Percentiles rank a stretch among this genome's conserved stretches.
These are phyloP conservation scores for Neospermospora avenae DNA, from an alignment of 2,329 filamentous ascomycete genomes.

Conservation along the genomic window DNA sequence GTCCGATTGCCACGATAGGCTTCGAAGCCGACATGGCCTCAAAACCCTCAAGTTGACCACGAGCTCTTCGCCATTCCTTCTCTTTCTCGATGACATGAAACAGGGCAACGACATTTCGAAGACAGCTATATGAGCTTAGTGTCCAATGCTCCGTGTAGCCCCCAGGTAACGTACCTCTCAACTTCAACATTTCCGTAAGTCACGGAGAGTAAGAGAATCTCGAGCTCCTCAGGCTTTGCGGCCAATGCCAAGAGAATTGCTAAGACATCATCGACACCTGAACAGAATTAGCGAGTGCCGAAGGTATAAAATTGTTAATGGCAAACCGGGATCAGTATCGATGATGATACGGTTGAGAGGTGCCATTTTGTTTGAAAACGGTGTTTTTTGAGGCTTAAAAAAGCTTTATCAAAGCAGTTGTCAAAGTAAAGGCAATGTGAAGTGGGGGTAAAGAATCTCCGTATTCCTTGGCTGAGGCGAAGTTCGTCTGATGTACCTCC, in stretches of 20 bases:
- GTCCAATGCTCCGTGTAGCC: background rate
- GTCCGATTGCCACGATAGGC: conserved; percentile 82
- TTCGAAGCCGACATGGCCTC: conserved; percentile 68
- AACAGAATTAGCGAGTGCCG: conserved; percentile 1
- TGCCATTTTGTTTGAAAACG: conserved; percentile 48
- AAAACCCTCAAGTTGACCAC: conserved; percentile 67
- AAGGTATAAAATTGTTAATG: background rate
- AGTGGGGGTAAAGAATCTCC: background rate
- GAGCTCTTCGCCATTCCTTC: conserved; percentile 72
- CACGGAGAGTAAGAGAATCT: conserved; percentile 80
- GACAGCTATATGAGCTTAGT: conserved; percentile 53
- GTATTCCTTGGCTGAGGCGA: background rate
- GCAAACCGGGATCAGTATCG: conserved; percentile 82
- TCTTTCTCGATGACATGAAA: conserved; percentile 94
- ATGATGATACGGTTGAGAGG: conserved; percentile 81
- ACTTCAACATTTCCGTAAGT: conserved; percentile 94
- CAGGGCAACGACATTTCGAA: conserved; percentile 83
- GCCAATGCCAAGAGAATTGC: conserved; percentile 85
- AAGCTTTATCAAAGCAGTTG: background rate
- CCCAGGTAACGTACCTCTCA: conserved; percentile 54
- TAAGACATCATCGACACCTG: conserved; percentile 86
- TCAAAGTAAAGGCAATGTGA: background rate
- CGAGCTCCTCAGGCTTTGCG: conserved; percentile 76
- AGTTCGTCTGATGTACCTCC: conserved; percentile 1
- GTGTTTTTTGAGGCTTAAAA: background rate